These are phyloP conservation scores for Nannizziopsis arthrosporioides DNA, from an alignment of 2,329 filamentous ascomycete species.

Conservation along the genomic window DNA sequence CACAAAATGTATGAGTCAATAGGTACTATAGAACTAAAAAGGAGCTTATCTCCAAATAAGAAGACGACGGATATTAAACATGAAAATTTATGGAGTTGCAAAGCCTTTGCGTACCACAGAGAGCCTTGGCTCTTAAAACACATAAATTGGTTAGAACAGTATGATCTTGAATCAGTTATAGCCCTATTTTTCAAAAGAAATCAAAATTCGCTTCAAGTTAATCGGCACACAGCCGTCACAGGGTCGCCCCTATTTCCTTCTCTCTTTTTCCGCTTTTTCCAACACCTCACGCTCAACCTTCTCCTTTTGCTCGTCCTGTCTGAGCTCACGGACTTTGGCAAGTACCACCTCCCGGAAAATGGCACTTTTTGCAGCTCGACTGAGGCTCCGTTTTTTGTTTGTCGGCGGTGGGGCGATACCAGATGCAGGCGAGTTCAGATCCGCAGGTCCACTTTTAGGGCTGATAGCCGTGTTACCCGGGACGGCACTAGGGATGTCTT, in stretches of 20 bases:
- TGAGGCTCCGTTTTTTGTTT: slow-evolving; percentile 42
- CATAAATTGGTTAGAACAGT: no score
- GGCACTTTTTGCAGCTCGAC: slow-evolving; percentile 50
- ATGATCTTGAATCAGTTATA: no score
- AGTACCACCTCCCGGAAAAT: slow-evolving; percentile 93
- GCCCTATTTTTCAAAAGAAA: no score
- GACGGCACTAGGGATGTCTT: slow-evolving; percentile 49
- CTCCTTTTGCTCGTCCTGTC: slow-evolving; percentile 67
- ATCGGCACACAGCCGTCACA: no score
- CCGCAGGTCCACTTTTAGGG: slow-evolving; percentile 34
- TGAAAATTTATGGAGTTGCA: background rate
- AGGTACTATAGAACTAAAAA: background rate
- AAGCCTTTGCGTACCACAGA: background rate
- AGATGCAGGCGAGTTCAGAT: slow-evolving; percentile 17
- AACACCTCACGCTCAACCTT: slow-evolving; percentile 51
- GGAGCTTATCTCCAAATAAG: background rate
- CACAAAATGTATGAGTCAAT: background rate
- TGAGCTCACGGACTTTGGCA: slow-evolving; percentile 85
- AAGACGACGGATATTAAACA: no score
- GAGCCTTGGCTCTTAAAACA: background rate
- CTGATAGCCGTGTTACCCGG: slow-evolving; percentile 44
- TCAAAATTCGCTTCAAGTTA: no score
- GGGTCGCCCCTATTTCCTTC: slow-evolving; percentile 5
- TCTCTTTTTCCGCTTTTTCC: slow-evolving; percentile 26
- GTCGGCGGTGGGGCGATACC: slow-evolving; percentile 23